phyloP scores from a whole-genome alignment of 2,329 filamentous ascomycete genomes.

The Phoma sp. region DNA sequence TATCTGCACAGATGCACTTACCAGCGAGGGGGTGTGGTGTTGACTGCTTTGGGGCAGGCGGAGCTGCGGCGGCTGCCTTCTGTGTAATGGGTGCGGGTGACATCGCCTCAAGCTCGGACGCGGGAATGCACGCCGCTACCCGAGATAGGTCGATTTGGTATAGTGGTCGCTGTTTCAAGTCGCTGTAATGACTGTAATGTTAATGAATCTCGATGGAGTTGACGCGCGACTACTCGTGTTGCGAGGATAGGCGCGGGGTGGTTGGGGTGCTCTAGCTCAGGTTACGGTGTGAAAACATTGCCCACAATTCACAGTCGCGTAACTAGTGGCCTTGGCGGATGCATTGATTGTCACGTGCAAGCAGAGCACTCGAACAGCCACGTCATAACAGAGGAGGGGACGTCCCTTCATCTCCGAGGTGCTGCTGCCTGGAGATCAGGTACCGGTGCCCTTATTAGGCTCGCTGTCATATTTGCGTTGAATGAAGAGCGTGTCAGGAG shows the following conservation, averaged over 20 bases:
- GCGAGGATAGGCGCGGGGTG: slow-evolving; percentile 27
- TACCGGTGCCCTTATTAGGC: too few species aligned
- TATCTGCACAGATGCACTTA: slow-evolving; percentile 3
- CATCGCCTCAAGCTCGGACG: slow-evolving; percentile 33
- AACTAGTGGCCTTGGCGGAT: slow-evolving; percentile 32
- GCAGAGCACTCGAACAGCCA: slow-evolving; percentile 33
- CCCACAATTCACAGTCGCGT: slow-evolving; percentile 41
- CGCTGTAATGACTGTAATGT: slow-evolving; percentile 8
- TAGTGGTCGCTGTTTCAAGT: slow-evolving; percentile 12
- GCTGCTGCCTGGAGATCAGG: background rate
- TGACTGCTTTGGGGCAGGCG: slow-evolving; percentile 25
- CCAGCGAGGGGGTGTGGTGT: slow-evolving; percentile 18
- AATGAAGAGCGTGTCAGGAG: background rate
- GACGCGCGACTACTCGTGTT: slow-evolving; percentile 21
- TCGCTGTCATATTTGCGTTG: too few species aligned
- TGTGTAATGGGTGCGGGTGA: slow-evolving; percentile 42
- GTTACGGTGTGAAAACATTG: slow-evolving; percentile 47
- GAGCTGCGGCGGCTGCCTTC: slow-evolving; percentile 28
- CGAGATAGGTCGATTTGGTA: slow-evolving; percentile 17
- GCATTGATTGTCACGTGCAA: slow-evolving; percentile 21
- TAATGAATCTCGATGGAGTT: slow-evolving; percentile 37
- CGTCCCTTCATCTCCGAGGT: background rate
- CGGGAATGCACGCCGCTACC: slow-evolving; percentile 34
- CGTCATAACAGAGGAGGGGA: slow-evolving; percentile 9
- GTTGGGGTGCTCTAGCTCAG: slow-evolving; percentile 33